These are phyloP conservation scores for Ustilago shanxiensis DNA, from an alignment of 1,284 basidiomycete species.

Conservation along the genomic window DNA sequence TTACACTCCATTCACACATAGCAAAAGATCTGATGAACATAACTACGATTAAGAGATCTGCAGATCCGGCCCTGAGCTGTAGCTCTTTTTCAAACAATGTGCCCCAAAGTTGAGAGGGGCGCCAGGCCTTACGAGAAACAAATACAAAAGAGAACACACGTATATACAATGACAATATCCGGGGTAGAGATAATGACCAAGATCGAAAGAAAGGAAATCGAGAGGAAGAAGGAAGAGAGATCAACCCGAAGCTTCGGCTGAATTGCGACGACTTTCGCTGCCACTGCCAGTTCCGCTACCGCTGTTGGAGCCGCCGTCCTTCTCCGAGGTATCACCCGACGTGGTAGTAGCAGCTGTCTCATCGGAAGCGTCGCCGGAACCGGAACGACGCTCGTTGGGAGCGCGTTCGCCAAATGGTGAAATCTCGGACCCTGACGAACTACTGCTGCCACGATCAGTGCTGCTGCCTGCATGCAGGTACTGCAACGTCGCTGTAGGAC, in stretches of 20 bases:
- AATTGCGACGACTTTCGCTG: constrained; percentile 41
- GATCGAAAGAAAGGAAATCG: neutral
- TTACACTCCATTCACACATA: neutral
- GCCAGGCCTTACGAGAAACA: constrained; percentile 14
- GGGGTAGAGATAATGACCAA: constrained; percentile 1
- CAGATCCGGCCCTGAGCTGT: constrained; percentile 10
- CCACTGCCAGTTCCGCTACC: constrained; percentile 37
- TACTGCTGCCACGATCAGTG: constrained; percentile 47
- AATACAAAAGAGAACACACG: neutral
- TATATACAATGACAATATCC: constrained; percentile 13
- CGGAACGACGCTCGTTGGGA: constrained; percentile 36
- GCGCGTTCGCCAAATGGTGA: constrained; percentile 38
- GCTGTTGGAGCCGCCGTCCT: constrained; percentile 44
- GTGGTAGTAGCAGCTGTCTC: constrained; percentile 48
- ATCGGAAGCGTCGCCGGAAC: constrained; percentile 49
- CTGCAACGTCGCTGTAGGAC: constrained; percentile 36
- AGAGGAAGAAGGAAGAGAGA: neutral
- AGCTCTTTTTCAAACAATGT: constrained; percentile 7
- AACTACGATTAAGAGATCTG: constrained; percentile 17
- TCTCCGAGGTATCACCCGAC: constrained; percentile 52
- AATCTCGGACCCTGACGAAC: constrained; percentile 37
- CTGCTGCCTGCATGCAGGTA: constrained; percentile 43
- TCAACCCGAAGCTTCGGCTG: constrained; percentile 32
- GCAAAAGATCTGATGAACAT: neutral
- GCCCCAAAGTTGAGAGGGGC: constrained; percentile 4